Evolutionary conservation across 1,139 yeast species (phyloP).

Genomic region (Ogataea hybrid): DNA sequence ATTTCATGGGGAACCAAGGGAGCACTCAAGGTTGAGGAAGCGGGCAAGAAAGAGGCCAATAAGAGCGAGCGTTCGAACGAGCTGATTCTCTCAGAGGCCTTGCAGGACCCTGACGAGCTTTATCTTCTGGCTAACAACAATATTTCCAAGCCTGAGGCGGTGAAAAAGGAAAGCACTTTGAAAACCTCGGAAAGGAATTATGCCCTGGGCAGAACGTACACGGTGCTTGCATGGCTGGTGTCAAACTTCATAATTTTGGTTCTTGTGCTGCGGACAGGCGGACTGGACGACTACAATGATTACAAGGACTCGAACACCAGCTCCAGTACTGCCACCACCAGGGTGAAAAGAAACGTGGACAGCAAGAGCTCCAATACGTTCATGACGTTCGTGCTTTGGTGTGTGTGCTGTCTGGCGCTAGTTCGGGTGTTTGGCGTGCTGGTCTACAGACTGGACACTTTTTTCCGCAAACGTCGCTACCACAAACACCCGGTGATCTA

Average conservation of each 20-base stretch:
- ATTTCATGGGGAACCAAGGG: conserved; percentile 90
- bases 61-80: conserved; percentile 17
- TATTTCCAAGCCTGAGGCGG: conserved; percentile 21
- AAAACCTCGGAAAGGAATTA: conserved; percentile 30
- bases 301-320: conserved; percentile 37
- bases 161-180: conserved; percentile 43
- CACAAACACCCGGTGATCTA: conserved; percentile 11
- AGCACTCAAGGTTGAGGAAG: conserved; percentile 36
- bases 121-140: conserved; percentile 25
- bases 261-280: conserved; percentile 54
- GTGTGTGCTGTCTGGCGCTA: conserved; percentile 72
- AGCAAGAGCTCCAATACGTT: conserved; percentile 38
- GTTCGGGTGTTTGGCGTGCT: conserved; percentile 64
- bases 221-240: conserved; percentile 85
- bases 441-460: conserved; percentile 35
- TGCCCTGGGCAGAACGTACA: conserved; percentile 88
- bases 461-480: conserved; percentile 20
- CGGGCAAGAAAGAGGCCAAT: conserved; percentile 23
- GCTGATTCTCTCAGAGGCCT: conserved; percentile 28
- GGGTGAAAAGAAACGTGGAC: conserved; percentile 43
- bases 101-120: conserved; percentile 30
- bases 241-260: conserved; percentile 72
- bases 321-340: conserved; percentile 46
- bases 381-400: conserved; percentile 75
- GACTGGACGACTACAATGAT: conserved; percentile 28